Conservation (phyloP, 176 grass and related monocot genomes). For the Carex cristatella region DNA sequence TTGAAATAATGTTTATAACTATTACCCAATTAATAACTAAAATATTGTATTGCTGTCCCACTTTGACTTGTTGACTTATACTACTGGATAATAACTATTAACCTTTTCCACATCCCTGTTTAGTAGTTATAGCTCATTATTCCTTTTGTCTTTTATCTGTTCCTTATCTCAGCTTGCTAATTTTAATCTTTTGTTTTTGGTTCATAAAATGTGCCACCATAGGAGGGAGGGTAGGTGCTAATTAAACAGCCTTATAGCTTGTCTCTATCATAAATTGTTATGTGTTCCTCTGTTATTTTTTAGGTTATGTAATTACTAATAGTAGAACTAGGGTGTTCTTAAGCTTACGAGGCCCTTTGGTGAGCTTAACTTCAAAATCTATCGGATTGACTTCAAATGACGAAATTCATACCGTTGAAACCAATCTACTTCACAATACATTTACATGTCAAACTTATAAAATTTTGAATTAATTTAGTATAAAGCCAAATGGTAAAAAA, state of each 20-base stretch:
- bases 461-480: no score
- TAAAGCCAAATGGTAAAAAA: no score
- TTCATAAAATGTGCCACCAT: background rate
- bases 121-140: slow-evolving; percentile 1
- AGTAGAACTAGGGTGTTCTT: no score
- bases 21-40: background rate
- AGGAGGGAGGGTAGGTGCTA: background rate
- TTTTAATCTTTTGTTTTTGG: background rate
- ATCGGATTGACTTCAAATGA: no score
- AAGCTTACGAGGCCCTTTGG: no score
- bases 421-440: no score
- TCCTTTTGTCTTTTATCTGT: background rate
- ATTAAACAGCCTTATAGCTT: background rate
- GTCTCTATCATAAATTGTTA: background rate
- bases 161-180: background rate
- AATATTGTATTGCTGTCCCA: background rate
- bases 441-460: no score
- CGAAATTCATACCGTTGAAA: no score
- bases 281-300: background rate
- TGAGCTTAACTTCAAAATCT: no score
- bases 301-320: background rate
- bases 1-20: background rate
- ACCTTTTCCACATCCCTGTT: background rate
- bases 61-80: background rate
- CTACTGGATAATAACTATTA: background rate